Conservation (phyloP, 2,329 filamentous ascomycete species). For the Colletotrichum lindemuthianum region DNA sequence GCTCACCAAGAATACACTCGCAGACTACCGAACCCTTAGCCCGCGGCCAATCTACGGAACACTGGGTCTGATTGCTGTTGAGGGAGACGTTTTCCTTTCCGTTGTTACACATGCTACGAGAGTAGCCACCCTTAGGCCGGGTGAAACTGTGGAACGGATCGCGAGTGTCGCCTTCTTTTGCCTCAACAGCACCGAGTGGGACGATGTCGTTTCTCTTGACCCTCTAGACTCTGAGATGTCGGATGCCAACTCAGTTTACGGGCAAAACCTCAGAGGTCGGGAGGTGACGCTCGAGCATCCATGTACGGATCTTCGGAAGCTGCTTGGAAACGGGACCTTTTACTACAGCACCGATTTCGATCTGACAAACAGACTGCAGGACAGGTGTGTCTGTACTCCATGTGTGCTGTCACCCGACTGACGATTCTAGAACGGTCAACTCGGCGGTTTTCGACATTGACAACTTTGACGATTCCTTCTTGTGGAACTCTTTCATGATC, state of each 20-base stretch:
- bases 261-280: constrained; percentile 67
- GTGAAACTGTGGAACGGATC: constrained; percentile 90
- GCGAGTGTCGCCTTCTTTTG: constrained; percentile 92
- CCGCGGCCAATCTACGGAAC: constrained; percentile 84
- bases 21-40: constrained; percentile 80
- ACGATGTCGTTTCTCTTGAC: constrained; percentile 73
- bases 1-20: constrained; percentile 71
- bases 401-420: constrained; percentile 33
- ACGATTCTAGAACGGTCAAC: constrained; percentile 71
- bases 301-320: constrained; percentile 88
- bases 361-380: constrained; percentile 90
- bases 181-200: constrained; percentile 86
- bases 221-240: constrained; percentile 59
- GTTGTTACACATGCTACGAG: constrained; percentile 83
- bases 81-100: constrained; percentile 88
- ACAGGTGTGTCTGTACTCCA: constrained; percentile 65
- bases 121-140: constrained; percentile 84
- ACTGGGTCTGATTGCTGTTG: constrained; percentile 85
- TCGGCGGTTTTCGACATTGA: constrained; percentile 87
- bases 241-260: constrained; percentile 59
- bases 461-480: constrained; percentile 88
- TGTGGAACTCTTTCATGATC: constrained; percentile 99
- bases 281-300: constrained; percentile 85
- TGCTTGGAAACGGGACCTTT: constrained; percentile 92
- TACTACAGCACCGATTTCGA: constrained; percentile 99